Evolutionary conservation across 2,329 filamentous ascomycete genomes (phyloP).

Genomic region (Graphilbum fragrans): DNA sequence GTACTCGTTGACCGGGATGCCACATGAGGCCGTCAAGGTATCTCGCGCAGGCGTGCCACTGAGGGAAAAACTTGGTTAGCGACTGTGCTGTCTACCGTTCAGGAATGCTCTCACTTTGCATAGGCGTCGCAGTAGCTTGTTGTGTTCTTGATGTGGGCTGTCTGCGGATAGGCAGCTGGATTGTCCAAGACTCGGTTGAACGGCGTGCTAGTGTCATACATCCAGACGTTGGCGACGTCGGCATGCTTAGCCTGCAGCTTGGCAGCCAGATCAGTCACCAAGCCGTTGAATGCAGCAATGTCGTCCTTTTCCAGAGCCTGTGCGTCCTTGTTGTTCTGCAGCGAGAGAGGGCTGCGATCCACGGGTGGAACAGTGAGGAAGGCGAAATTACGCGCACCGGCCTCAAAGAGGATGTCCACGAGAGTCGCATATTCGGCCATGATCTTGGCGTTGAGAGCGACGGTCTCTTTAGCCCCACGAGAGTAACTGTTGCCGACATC

Average conservation of each 20-base stretch:
- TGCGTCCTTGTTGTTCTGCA: conserved; percentile 12
- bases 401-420: conserved; percentile 32
- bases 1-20: conserved; percentile 46
- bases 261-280: background rate
- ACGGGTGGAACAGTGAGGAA: conserved; percentile 46
- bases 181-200: conserved; percentile 30
- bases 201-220: conserved; percentile 26
- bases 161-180: conserved; percentile 30
- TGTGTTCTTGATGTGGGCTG: conserved; percentile 39
- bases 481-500: conserved; percentile 36
- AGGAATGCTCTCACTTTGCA: conserved; percentile 28
- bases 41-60: conserved; percentile 32
- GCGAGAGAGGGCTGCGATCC: conserved; percentile 24
- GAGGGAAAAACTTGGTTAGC: conserved; percentile 5
- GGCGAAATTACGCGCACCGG: conserved; percentile 44
- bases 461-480: conserved; percentile 25
- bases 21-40: conserved; percentile 31
- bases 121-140: conserved; percentile 43
- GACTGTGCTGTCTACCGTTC: too few relatives aligned
- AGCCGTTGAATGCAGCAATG: conserved; percentile 8
- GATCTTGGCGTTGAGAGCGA: conserved; percentile 23
- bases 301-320: conserved; percentile 15
- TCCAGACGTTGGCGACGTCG: conserved; percentile 5
- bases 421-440: conserved; percentile 29
- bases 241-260: conserved; percentile 3